Evolutionary conservation across 805 yeast species (phyloP).

Genomic region (Candida sonorensis): DNA sequence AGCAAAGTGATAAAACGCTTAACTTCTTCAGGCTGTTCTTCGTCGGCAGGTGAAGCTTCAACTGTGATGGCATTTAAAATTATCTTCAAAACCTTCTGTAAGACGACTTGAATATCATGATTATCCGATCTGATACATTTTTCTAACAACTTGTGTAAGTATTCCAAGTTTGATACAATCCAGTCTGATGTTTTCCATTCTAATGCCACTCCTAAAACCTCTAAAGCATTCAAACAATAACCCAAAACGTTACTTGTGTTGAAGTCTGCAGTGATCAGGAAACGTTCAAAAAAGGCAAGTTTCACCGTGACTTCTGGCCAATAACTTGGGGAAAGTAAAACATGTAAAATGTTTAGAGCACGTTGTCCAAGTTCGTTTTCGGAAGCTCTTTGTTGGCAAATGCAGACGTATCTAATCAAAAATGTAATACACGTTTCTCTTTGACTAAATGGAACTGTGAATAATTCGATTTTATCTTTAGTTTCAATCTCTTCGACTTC

Average conservation of each 20-base stretch:
- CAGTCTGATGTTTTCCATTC: conserved; percentile 72
- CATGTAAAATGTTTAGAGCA: conserved; percentile 72
- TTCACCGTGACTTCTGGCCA: conserved; percentile 93
- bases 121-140: conserved; percentile 77
- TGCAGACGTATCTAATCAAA: conserved; percentile 80
- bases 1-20: conserved; percentile 55
- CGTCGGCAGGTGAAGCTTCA: conserved; percentile 33
- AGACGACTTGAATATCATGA: conserved; percentile 79
- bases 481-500: conserved; percentile 2
- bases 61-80: conserved; percentile 60
- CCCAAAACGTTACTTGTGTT: conserved; percentile 63
- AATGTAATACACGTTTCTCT: conserved; percentile 89
- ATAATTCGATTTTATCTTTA: too few relatives aligned
- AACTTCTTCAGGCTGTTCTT: conserved; percentile 57
- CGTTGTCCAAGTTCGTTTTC: conserved; percentile 78
- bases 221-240: conserved; percentile 83
- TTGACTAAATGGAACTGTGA: conserved; percentile 65
- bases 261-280: conserved; percentile 71
- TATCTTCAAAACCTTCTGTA: conserved; percentile 67
- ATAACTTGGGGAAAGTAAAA: conserved; percentile 58
- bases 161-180: conserved; percentile 66
- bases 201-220: conserved; percentile 76
- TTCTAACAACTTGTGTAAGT: conserved; percentile 68
- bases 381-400: conserved; percentile 76
- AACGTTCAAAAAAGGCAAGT: conserved; percentile 80